These are phyloP conservation scores for Pichia kluyveri DNA, from an alignment of 805 yeast genomes.

Conservation along the genomic window DNA sequence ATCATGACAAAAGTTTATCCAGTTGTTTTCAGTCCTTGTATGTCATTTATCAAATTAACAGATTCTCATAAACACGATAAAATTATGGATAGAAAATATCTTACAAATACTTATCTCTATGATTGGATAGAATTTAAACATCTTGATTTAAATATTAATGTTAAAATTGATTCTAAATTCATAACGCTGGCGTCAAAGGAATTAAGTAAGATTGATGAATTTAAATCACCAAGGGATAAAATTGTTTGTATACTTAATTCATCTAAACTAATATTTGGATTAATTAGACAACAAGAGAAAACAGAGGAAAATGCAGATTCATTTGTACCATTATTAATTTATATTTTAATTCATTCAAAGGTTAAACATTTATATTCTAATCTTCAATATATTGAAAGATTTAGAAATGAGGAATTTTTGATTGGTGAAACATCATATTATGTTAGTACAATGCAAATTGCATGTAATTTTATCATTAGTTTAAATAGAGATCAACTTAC, in stretches of 20 bases:
- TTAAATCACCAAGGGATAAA: constrained; percentile 91
- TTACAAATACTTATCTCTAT: constrained; percentile 22
- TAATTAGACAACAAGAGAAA: constrained; percentile 50
- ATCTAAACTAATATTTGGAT: constrained; percentile 86
- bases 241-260: constrained; percentile 84
- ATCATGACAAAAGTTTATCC: constrained; percentile 80
- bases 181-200: constrained; percentile 64
- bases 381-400: constrained; percentile 75
- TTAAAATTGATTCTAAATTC: constrained; percentile 41
- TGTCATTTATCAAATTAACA: constrained; percentile 33
- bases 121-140: constrained; percentile 65
- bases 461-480: constrained; percentile 67
- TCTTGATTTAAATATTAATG: constrained; percentile 58
- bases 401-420: constrained; percentile 64
- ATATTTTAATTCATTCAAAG: constrained; percentile 63
- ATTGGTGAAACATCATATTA: constrained; percentile 90
- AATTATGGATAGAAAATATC: constrained; percentile 55
- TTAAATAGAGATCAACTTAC: constrained; percentile 51
- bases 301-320: constrained; percentile 85
- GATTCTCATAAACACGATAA: constrained; percentile 58
- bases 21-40: constrained; percentile 68
- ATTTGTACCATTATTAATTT: constrained; percentile 82
- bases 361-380: constrained; percentile 66
- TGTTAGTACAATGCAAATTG: constrained; percentile 83
- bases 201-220: constrained; percentile 66